Base-by-base conservation (phyloP, 1,139 yeast genomes). In the Saccharomyces uvarum region DNA sequence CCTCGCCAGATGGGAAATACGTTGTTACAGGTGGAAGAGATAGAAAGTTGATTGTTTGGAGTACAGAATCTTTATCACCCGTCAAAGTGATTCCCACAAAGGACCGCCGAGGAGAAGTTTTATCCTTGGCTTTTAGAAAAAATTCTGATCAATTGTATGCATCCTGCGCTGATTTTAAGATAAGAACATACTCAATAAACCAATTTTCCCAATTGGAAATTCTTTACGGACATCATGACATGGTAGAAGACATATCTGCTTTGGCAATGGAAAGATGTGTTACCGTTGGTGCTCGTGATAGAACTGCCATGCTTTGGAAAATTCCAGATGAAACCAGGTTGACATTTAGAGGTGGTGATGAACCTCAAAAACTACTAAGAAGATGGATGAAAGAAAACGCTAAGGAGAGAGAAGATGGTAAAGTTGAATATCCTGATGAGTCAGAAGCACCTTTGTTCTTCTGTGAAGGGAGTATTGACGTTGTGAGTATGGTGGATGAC, bases 221-320 rank as follows among this genome's bases (percentile, higher is more conserved):
- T 3, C 75, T 93, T 52, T 93, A 89, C 70, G 99, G 99, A 1
- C 99, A 93, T 70, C 98, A 95, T 73, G 99, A 95, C 69, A 77
- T 80, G 54, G 91, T 93, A 48, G 79, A 81, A 49, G 97, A 85
- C 66, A 84, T 93, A 55, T 75, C 90, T 26, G 87, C 97, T 0
- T 75, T 93, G 59, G 81, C 82, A 16, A 83, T 84, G 70, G 98
- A 93, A 68, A 82, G 97, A 52, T 93, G 99, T 76, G 93, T 93
- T 42, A 88, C 96, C 24, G 98, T 91, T 27, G 99, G 99, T 21
- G 79, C 95, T 4, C 81, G 99, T 65, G 99, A 93, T 72, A 84
- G 95, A 64, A 88, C 97, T 1, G 97, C 95, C 16, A 86, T 95
- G 84, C 76, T 88, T 64, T 93, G 99, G 99, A 93, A 95, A 71